Conservation (phyloP, 2,329 filamentous ascomycete species). For the Aureobasidium subglaciale region DNA sequence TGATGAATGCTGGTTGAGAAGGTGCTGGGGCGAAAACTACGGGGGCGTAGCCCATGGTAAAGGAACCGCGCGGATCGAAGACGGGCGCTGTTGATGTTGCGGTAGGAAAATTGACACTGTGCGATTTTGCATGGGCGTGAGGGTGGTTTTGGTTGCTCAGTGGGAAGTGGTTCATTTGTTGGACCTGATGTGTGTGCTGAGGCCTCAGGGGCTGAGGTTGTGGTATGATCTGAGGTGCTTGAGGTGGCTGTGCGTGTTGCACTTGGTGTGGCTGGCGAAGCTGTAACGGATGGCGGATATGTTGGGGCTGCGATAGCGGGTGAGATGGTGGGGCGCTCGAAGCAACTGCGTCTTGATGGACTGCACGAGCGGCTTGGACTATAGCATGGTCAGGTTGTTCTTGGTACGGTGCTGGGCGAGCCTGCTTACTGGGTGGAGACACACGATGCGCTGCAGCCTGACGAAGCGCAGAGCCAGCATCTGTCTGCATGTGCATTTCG, state of each 20-base stretch:
- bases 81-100: constrained; percentile 8
- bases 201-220: constrained; percentile 10
- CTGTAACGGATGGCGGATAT: neutral
- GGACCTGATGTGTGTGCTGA: neutral
- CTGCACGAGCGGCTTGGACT: neutral
- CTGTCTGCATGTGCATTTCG: constrained; percentile 17
- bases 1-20: constrained; percentile 12
- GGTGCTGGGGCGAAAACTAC: constrained; percentile 9
- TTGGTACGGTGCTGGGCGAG: constrained; percentile 19
- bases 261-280: neutral
- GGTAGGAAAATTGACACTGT: constrained; percentile 7
- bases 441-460: constrained; percentile 34
- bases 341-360: neutral
- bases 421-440: constrained; percentile 28
- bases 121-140: constrained; percentile 12
- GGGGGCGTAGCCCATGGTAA: constrained; percentile 11
- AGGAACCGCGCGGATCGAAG: constrained; percentile 12
- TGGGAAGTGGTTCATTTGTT: constrained; percentile 10
- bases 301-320: neutral
- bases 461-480: constrained; percentile 35
- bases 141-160: neutral
- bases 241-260: neutral
- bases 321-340: neutral
- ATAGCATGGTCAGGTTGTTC: constrained; percentile 18
- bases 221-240: constrained; percentile 4